Percentiles rank a stretch among this genome's conserved stretches.
phyloP scores from a whole-genome alignment of 345 rosid genomes.

The Cardamine resedifolia region DNA sequence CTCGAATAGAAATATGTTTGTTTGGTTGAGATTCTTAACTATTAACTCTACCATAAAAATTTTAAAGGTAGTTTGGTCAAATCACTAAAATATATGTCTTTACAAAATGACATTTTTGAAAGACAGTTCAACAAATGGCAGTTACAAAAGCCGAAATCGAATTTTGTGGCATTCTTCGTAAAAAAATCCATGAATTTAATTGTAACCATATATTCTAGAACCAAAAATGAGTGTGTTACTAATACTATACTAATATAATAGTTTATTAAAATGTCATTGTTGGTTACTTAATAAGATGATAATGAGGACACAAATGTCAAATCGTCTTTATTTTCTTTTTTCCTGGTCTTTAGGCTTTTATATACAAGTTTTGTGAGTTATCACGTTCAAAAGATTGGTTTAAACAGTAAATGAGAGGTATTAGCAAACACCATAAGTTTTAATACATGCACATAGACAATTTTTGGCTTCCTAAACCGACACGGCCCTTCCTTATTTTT shows the following conservation, averaged over 20 bases:
- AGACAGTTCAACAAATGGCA: too few species aligned
- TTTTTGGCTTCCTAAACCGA: slow-evolving; percentile 36
- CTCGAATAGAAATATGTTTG: too few species aligned
- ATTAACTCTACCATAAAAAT: too few species aligned
- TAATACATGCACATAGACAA: slow-evolving; percentile 25
- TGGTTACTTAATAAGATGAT: neutral
- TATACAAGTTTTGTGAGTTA: slow-evolving; percentile 8
- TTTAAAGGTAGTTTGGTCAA: too few species aligned
- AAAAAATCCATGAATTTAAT: too few species aligned
- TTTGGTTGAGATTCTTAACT: too few species aligned
- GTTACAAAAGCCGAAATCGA: too few species aligned
- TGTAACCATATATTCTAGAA: neutral
- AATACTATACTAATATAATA: too few species aligned
- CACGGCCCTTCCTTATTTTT: slow-evolving; percentile 37
- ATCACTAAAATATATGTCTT: too few species aligned
- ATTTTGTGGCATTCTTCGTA: too few species aligned
- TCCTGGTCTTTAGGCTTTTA: slow-evolving; percentile 46
- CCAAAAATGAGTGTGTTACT: neutral
- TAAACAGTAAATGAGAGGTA: slow-evolving; percentile 12
- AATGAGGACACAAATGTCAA: slow-evolving; percentile 28
- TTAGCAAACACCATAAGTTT: slow-evolving; percentile 15
- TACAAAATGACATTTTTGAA: too few species aligned
- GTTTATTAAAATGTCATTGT: neutral
- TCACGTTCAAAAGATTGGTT: slow-evolving; percentile 30
- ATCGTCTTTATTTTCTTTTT: slow-evolving; percentile 37